Evolutionary conservation across 2,329 filamentous ascomycete genomes (phyloP).

Genomic region (Ophiostoma perfectum): DNA sequence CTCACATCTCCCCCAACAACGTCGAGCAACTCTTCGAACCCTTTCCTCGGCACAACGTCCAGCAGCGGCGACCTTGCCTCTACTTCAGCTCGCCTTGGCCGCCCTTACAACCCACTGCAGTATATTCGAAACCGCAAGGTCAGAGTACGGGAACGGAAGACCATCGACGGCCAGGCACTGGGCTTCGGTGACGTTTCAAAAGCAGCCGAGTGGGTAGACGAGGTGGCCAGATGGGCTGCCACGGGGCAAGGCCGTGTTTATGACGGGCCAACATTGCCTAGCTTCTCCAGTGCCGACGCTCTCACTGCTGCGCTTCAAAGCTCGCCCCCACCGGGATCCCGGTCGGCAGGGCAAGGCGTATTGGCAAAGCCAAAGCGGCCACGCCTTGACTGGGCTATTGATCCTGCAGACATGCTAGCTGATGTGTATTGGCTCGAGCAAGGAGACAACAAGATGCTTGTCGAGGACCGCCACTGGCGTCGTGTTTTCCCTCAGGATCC

Average conservation of each 20-base stretch:
- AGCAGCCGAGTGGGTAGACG: conserved; percentile 72
- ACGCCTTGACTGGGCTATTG: conserved; percentile 77
- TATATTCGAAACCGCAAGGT: conserved; percentile 87
- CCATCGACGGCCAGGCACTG: conserved; percentile 67
- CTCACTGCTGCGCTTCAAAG: conserved; percentile 35
- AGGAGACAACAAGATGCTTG: conserved; percentile 68
- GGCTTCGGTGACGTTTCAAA: conserved; percentile 70
- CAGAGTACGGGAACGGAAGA: conserved; percentile 68
- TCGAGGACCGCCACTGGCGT: conserved; percentile 73
- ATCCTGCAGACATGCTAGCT: conserved; percentile 79
- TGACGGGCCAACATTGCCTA: conserved; percentile 36
- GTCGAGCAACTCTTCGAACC: conserved; percentile 20
- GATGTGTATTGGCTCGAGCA: conserved; percentile 90
- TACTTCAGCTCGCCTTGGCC: conserved; percentile 45
- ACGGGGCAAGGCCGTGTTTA: conserved; percentile 30
- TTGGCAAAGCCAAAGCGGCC: conserved; percentile 62
- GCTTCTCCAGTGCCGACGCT: conserved; percentile 44
- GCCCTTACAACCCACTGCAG: conserved; percentile 85
- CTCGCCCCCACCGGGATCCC: conserved; percentile 41
- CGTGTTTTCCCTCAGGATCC: conserved; percentile 57
- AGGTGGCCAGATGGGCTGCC: conserved; percentile 50
- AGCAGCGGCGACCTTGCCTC: background rate
- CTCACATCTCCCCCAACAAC: conserved; percentile 39
- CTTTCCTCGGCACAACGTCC: conserved; percentile 29
- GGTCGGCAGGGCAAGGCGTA: conserved; percentile 21